Conservation (phyloP, 345 rosid genomes). For the Hevea brasiliensis region DNA sequence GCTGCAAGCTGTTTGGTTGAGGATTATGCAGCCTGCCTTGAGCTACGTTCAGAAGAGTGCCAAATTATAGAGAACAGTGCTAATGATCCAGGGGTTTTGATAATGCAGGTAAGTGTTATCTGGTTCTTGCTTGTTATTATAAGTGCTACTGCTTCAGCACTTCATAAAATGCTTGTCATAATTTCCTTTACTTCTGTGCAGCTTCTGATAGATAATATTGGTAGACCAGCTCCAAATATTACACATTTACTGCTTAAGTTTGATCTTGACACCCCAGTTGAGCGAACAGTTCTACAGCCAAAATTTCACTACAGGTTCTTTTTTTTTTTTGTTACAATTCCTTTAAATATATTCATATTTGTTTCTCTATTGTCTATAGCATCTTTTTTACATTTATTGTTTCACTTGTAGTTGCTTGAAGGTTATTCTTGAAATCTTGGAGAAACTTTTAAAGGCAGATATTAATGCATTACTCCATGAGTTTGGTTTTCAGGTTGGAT, state of each 20-base stretch:
- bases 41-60: conserved; percentile 69
- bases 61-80: conserved; percentile 62
- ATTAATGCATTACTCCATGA: conserved; percentile 79
- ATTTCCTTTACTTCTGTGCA: conserved; percentile 32
- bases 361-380: conserved; percentile 11
- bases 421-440: conserved; percentile 88
- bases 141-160: background rate
- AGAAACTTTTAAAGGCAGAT: conserved; percentile 70
- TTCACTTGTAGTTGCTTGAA: conserved; percentile 74
- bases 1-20: conserved; percentile 67
- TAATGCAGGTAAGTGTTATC: conserved; percentile 67
- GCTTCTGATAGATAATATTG: conserved; percentile 81
- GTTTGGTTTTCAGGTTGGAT: conserved; percentile 82
- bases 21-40: conserved; percentile 95
- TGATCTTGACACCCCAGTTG: conserved; percentile 76
- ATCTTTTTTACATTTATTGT: conserved; percentile 11
- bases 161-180: conserved; percentile 6
- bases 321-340: conserved; percentile 30
- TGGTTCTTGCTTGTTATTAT: conserved; percentile 1
- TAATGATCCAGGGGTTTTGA: conserved; percentile 82
- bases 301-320: conserved; percentile 90
- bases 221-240: conserved; percentile 89
- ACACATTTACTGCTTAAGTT: conserved; percentile 89
- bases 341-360: background rate
- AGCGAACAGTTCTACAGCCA: conserved; percentile 81